Base-by-base conservation (phyloP, 148 eudicot genomes). In the Persicaria maculosa region DNA sequence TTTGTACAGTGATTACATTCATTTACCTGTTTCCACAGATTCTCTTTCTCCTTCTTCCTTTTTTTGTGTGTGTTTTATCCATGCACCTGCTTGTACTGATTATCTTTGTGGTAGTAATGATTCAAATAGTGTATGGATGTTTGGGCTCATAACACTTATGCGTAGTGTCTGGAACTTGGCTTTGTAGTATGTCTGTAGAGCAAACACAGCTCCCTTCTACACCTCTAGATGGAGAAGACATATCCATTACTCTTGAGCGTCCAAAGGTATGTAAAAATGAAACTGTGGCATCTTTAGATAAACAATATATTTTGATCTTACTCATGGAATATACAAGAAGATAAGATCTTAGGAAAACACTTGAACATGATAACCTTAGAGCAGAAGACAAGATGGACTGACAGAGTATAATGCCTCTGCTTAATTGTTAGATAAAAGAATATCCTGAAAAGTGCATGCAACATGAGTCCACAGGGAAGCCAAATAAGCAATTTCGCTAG, bases 101-200 rank as follows among this genome's bases (percentile, higher is more conserved):
- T 52, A 10, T 52, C 14, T 52, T 2, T 62, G 40, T 62, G 31
- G 15, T 62, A 20, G 68, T 61, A 59, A 19, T 58, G 64, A 10
- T 58, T 58, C 64, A 19, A 20, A 9, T 22, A 59, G 43, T 19
- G 65, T 20, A 57, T 62, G 44, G 43, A 43, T 65, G 70, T 36
- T 61, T 58, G 9, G 50, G 43, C 40, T 45, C 50, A 43, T 54
- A 22, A 17, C 10, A 61, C 36, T 12, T 74, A 16, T 65, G 44
- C 1, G 5, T 74, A 20, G 7, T 74, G 50, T 62, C 22, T 82
- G 80, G 74, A 16, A 71, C 61, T 80, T 84, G 77, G 61, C 78
- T 40, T 83, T 82, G 71, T 87, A 96, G 99, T 77, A 89, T 96
- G 99, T 83, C 97, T 40, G 95, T 90, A 75, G 99, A 96, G 84